Base-by-base conservation (phyloP, 805 yeast species). In the Osmozyma mogii region DNA sequence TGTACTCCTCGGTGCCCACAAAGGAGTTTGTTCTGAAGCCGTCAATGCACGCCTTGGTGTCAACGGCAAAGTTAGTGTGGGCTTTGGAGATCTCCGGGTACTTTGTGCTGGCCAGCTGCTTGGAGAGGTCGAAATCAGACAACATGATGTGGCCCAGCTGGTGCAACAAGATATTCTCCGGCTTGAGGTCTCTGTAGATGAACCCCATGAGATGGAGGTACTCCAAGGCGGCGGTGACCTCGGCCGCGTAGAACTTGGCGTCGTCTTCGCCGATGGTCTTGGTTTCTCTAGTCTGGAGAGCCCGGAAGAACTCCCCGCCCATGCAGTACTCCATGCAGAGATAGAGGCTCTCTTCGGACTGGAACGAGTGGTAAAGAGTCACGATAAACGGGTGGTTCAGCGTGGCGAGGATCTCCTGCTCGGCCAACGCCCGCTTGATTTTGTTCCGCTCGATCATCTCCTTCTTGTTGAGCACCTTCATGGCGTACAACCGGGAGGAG, bases 301-400 rank as follows among this genome's bases (percentile, higher is more conserved):
- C 98, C 36, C 97, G 65, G 65, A 92, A 92, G 48, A 92, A 92
- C 58, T 94, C 98, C 26, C 99, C 99, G 17, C 99, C 99, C 87
- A 92, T 85, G 50, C 99, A 92, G 49, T 89, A 92, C 53, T 92
- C 99, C 95, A 94, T 89, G 57, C 99, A 92, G 23, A 92, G 70
- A 45, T 87, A 92, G 8, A 92, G 58, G 49, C 83, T 77, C 45
- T 88, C 96, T 36, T 84, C 92, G 4, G 95, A 81, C 58, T 92
- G 98, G 61, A 92, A 92, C 0, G 96, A 87, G 55, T 92, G 99
- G 49, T 92, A 89, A 15, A 92, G 64, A 0, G 98, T 85, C 17
- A 92, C 97, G 43, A 92, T 94, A 49, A 94, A 92, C 1, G 99
- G 99, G 55, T 94, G 97, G 51, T 88, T 87, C 20, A 89, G 80